A percentile compares a stretch with the other conserved stretches of the same genome.
Conservation (phyloP, 2,329 filamentous ascomycete species). For the Cladosporium oxysporum region DNA sequence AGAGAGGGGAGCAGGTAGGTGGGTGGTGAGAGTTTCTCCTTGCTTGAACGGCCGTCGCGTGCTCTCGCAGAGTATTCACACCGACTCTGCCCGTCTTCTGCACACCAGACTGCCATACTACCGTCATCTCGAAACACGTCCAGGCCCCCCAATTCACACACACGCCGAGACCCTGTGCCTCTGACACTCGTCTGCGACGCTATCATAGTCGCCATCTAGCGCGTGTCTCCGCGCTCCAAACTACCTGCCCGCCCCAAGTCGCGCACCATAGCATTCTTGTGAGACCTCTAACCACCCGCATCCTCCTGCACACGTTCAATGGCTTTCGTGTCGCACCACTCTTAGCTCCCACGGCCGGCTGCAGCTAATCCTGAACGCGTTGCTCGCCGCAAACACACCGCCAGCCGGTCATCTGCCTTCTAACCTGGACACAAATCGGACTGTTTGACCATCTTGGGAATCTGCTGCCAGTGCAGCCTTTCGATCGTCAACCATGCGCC, state of each 20-base stretch:
- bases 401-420: neutral
- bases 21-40: slow-evolving; percentile 18
- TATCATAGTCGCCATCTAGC: slow-evolving; percentile 16
- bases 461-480: neutral
- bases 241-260: slow-evolving; percentile 3
- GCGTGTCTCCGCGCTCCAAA: slow-evolving; percentile 3
- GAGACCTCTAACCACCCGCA: slow-evolving; percentile 8
- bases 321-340: slow-evolving; percentile 18
- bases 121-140: neutral
- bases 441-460: neutral
- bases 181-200: slow-evolving; percentile 13
- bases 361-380: slow-evolving; percentile 10
- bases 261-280: neutral
- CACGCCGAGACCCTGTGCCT: slow-evolving; percentile 16
- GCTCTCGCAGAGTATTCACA: slow-evolving; percentile 16
- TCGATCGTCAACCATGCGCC: slow-evolving; percentile 32
- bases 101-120: neutral
- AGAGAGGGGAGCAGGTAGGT: neutral
- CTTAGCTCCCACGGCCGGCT: slow-evolving; percentile 16
- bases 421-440: neutral
- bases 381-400: slow-evolving; percentile 16
- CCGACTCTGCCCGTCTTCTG: neutral
- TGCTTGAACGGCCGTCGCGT: slow-evolving; percentile 17
- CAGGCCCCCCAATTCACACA: neutral
- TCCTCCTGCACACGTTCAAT: slow-evolving; percentile 13